A percentile compares a stretch with the other conserved stretches of the same genome.
Evolutionary conservation across 805 yeast species (phyloP).

Genomic region (Cyberlindnera americana): DNA sequence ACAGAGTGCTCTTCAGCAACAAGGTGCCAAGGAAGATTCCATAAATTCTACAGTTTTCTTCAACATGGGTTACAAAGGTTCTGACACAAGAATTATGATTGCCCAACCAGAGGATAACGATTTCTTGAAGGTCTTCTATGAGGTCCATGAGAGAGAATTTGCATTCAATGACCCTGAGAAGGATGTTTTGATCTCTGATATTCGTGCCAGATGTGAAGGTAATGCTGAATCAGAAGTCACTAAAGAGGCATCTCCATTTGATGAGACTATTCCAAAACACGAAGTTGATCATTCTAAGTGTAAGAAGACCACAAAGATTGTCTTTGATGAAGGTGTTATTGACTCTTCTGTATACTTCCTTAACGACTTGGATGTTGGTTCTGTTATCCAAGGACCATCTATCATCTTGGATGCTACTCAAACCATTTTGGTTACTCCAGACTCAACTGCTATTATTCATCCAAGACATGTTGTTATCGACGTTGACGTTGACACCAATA

Average conservation of each 20-base stretch:
- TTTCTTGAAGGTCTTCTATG: constrained; percentile 27
- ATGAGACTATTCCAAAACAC: constrained; percentile 24
- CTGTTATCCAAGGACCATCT: constrained; percentile 39
- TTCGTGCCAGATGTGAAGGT: constrained; percentile 33
- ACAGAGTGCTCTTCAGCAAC: constrained; percentile 12
- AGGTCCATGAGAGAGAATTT: constrained; percentile 34
- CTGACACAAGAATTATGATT: constrained; percentile 42
- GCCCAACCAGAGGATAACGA: constrained; percentile 26
- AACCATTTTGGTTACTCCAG: constrained; percentile 37
- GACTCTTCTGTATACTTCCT: constrained; percentile 33
- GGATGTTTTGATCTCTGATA: constrained; percentile 33
- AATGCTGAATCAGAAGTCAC: constrained; percentile 21
- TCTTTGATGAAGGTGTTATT: constrained; percentile 29
- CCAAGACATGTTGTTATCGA: constrained; percentile 34
- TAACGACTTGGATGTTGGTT: constrained; percentile 29
- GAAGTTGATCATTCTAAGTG: constrained; percentile 18
- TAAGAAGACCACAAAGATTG: constrained; percentile 36
- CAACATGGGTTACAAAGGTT: constrained; percentile 44
- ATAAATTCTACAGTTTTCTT: constrained; percentile 29
- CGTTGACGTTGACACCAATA: constrained; percentile 30
- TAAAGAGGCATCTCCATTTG: constrained; percentile 26
- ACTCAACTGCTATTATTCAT: constrained; percentile 33
- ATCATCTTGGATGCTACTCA: constrained; percentile 76
- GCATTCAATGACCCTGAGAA: constrained; percentile 34
- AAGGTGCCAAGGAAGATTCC: constrained; percentile 28